Evolutionary conservation across 2,329 filamentous ascomycete species (phyloP).

Genomic region (Emmonsia crescens): DNA sequence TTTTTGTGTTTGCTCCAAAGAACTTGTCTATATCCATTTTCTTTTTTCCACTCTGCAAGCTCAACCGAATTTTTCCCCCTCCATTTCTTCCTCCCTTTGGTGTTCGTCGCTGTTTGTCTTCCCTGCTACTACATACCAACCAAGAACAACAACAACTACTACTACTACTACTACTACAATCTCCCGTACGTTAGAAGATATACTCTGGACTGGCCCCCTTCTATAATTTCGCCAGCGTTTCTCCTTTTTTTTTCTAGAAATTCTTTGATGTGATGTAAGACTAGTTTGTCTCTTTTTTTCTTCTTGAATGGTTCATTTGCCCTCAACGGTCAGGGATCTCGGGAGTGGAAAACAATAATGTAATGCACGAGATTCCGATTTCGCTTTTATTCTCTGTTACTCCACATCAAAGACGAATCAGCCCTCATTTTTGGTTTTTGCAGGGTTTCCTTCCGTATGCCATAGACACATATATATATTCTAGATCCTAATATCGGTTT

Average conservation of each 20-base stretch:
- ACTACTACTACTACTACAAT: not conserved
- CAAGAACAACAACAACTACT: too few relatives aligned
- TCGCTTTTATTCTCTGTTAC: not conserved
- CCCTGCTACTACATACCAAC: not conserved
- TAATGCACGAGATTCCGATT: not conserved
- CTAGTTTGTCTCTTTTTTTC: not conserved
- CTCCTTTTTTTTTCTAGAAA: not conserved
- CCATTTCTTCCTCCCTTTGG: not conserved
- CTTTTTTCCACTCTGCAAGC: not conserved
- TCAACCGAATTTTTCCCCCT: not conserved
- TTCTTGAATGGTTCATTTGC: not conserved
- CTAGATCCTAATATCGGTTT: not conserved
- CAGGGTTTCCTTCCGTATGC: too few relatives aligned
- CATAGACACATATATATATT: not conserved
- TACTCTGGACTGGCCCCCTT: not conserved
- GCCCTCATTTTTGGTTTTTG: not conserved
- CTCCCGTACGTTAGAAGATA: conserved; percentile 11
- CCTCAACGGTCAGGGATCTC: not conserved
- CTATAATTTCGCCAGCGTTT: not conserved
- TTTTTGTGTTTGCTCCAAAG: not conserved
- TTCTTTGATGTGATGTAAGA: not conserved
- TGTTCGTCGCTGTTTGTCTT: not conserved
- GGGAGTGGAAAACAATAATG: not conserved
- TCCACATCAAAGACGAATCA: not conserved
- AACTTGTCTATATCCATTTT: not conserved